phyloP scores from a whole-genome alignment of 352 stramenopile species.

The Globisporangium acanthophoron region DNA sequence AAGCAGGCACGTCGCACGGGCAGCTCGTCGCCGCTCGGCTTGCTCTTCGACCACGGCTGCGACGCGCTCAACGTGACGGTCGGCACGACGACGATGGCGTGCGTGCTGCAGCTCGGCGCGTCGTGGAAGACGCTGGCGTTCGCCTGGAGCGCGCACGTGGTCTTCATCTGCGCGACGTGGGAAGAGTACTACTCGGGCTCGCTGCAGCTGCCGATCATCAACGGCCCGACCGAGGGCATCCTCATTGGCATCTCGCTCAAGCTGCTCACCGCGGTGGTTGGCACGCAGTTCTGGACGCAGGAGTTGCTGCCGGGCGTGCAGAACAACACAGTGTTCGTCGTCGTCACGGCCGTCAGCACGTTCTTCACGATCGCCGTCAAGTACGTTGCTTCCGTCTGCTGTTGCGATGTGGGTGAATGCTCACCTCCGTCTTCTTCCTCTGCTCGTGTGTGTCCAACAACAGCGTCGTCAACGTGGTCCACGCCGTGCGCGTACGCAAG shows the following conservation, averaged over 20 bases:
- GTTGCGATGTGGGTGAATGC: background rate
- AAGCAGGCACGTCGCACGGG: constrained; percentile 80
- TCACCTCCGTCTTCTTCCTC: constrained; percentile 1
- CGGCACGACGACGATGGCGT: constrained; percentile 76
- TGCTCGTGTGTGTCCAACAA: background rate
- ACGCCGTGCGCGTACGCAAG: constrained; percentile 57
- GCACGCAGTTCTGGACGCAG: constrained; percentile 62
- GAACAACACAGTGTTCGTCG: constrained; percentile 82
- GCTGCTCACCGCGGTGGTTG: constrained; percentile 58
- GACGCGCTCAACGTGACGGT: constrained; percentile 83
- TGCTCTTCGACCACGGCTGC: constrained; percentile 85
- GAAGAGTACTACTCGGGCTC: constrained; percentile 94
- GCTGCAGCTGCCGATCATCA: constrained; percentile 94
- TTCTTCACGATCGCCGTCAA: constrained; percentile 67
- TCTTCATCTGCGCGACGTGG: constrained; percentile 87
- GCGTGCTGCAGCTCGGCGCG: constrained; percentile 65
- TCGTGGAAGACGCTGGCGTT: constrained; percentile 79
- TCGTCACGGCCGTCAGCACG: constrained; percentile 52
- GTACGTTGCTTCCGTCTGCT: constrained; percentile 29
- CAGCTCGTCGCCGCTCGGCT: constrained; percentile 68
- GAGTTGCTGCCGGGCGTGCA: constrained; percentile 60
- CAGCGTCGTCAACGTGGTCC: constrained; percentile 67
- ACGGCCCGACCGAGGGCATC: constrained; percentile 96
- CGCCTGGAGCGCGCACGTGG: constrained; percentile 65
- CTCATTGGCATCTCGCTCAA: constrained; percentile 79